phyloP scores from a whole-genome alignment of 2,329 filamentous ascomycete species.

The Phyllosticta citribraziliensis region DNA sequence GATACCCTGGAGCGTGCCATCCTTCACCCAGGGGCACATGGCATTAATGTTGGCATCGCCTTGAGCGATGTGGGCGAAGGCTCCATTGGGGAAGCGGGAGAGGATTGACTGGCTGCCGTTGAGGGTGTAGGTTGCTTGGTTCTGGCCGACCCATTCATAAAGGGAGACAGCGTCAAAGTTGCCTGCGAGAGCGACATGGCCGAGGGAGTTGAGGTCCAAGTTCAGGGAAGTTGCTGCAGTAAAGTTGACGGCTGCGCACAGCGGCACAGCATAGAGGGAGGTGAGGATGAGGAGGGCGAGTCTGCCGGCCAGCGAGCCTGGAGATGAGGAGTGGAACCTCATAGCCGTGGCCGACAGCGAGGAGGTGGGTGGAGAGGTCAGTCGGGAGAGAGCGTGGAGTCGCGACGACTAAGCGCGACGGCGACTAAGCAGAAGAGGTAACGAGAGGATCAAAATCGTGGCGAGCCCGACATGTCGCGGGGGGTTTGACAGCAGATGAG shows the following conservation, averaged over 20 bases:
- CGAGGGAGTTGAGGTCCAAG: slow-evolving; percentile 68
- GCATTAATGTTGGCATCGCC: slow-evolving; percentile 78
- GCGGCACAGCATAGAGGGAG: slow-evolving; percentile 15
- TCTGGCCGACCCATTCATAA: slow-evolving; percentile 77
- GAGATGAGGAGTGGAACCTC: slow-evolving; percentile 28
- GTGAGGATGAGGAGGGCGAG: slow-evolving; percentile 25
- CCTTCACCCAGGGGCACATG: slow-evolving; percentile 71
- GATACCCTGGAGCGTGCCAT: slow-evolving; percentile 61
- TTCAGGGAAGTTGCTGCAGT: slow-evolving; percentile 55
- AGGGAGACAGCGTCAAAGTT: slow-evolving; percentile 88
- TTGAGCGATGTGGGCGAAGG: slow-evolving; percentile 61
- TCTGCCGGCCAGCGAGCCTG: slow-evolving; percentile 28
- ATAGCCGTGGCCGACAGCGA: slow-evolving; percentile 21
- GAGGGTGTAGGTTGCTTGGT: slow-evolving; percentile 52
- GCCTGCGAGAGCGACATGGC: slow-evolving; percentile 74
- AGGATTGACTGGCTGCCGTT: slow-evolving; percentile 79
- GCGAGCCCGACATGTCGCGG: slow-evolving; percentile 8
- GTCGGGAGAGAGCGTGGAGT: slow-evolving; percentile 12
- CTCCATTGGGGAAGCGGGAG: slow-evolving; percentile 73
- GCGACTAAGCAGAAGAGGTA: background rate
- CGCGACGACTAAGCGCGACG: slow-evolving; percentile 16
- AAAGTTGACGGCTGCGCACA: slow-evolving; percentile 38
- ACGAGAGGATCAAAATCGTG: slow-evolving; percentile 12
- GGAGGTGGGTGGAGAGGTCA: background rate
- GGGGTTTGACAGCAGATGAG: slow-evolving; percentile 5